phyloP scores from a whole-genome alignment of 2,329 filamentous ascomycete species.

The Verticillium isaacii region DNA sequence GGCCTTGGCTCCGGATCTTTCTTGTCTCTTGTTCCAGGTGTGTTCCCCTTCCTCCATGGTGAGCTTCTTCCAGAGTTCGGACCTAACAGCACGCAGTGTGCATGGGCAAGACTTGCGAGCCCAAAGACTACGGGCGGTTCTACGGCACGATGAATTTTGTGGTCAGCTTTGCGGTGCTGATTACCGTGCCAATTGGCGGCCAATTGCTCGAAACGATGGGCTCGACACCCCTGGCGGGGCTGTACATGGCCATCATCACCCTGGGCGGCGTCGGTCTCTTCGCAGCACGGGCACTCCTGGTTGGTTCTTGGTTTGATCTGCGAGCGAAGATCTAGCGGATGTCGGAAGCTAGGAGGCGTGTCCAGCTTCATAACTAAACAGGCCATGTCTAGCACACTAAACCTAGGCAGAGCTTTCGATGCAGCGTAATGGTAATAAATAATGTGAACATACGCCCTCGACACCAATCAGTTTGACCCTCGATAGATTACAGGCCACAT shows the following conservation, averaged over 20 bases:
- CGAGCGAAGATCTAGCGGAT: constrained; percentile 4
- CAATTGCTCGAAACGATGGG: constrained; percentile 39
- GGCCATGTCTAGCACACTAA: too few species aligned
- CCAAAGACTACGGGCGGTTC: constrained; percentile 34
- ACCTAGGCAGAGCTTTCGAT: too few species aligned
- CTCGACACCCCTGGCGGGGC: constrained; percentile 34
- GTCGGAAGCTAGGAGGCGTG: too few species aligned
- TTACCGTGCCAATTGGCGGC: constrained; percentile 40
- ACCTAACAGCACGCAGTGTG: constrained; percentile 26
- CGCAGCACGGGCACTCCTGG: constrained; percentile 15
- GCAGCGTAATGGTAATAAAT: too few species aligned
- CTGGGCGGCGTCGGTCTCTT: constrained; percentile 26
- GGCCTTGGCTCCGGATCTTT: constrained; percentile 43
- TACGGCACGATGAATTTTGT: constrained; percentile 38
- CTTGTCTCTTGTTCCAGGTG: constrained; percentile 32
- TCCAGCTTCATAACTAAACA: too few species aligned
- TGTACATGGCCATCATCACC: constrained; percentile 37
- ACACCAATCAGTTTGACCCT: too few species aligned
- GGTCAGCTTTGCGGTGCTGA: constrained; percentile 36
- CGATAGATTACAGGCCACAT: too few species aligned
- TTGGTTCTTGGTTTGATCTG: constrained; percentile 5
- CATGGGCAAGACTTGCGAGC: constrained; percentile 38
- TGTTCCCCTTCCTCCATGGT: not conserved
- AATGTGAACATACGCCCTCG: too few species aligned
- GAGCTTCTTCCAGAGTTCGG: not conserved